Conservation (phyloP, 2,329 filamentous ascomycete species). For the Chaetomiaceae sp. region DNA sequence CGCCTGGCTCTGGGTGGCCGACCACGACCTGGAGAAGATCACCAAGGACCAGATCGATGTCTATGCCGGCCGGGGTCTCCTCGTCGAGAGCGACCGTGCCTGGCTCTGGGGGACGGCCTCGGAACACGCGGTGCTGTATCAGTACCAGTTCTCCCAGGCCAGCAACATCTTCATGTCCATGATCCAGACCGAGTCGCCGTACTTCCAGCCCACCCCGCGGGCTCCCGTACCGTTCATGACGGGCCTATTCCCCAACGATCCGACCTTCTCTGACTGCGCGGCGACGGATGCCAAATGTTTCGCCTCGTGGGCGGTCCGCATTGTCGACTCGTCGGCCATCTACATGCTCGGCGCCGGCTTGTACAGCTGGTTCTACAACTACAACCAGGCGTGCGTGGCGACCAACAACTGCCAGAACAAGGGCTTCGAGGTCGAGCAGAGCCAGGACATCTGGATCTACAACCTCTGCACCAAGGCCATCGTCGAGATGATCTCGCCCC, state of each 20-base stretch:
- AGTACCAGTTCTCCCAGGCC: slow-evolving; percentile 45
- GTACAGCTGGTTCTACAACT: neutral
- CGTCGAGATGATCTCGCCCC: neutral
- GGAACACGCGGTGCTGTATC: slow-evolving; percentile 45
- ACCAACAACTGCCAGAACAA: neutral
- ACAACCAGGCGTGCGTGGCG: neutral
- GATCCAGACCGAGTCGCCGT: slow-evolving; percentile 33
- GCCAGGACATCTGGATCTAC: neutral
- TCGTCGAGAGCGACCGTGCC: slow-evolving; percentile 27
- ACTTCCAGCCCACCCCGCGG: neutral
- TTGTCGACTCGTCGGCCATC: neutral
- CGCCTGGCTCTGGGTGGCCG: neutral
- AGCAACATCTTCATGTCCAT: slow-evolving; percentile 43
- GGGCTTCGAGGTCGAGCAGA: slow-evolving; percentile 1
- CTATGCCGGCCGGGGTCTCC: slow-evolving; percentile 31
- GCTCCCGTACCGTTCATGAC: neutral
- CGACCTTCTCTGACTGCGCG: neutral
- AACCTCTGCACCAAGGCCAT: slow-evolving; percentile 5
- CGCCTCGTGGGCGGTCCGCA: neutral
- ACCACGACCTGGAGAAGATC: neutral
- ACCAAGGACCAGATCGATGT: slow-evolving; percentile 30
- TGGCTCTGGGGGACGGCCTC: slow-evolving; percentile 40
- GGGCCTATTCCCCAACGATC: neutral
- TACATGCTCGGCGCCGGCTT: neutral
- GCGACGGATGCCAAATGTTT: neutral